Evolutionary conservation across 495 filamentous ascomycete species (phyloP).

Genomic region (Penicillium paxilli): DNA sequence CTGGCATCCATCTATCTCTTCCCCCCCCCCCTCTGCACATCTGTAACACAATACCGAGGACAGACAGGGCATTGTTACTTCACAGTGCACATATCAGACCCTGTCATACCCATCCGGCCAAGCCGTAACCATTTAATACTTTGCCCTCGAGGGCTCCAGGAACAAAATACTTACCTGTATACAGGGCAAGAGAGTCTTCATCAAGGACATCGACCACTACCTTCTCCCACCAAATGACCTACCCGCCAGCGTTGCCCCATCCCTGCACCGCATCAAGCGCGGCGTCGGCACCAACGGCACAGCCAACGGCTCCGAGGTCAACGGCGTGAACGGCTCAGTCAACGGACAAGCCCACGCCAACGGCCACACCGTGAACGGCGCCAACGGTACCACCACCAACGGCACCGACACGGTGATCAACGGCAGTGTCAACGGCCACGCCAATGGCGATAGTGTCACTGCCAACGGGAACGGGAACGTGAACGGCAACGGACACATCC

Average conservation of each 20-base stretch:
- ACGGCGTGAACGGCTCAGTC: slow-evolving; percentile 25
- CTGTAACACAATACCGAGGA: too few relatives aligned
- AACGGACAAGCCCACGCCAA: slow-evolving; percentile 28
- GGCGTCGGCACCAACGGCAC: slow-evolving; percentile 55
- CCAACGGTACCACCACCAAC: slow-evolving; percentile 16
- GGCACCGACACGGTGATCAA: slow-evolving; percentile 16
- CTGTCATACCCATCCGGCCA: too few relatives aligned
- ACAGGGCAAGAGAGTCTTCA: slow-evolving; percentile 78
- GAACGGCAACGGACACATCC: slow-evolving; percentile 13
- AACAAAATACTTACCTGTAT: slow-evolving; percentile 38
- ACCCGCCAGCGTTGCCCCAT: slow-evolving; percentile 70
- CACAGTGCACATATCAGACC: too few relatives aligned
- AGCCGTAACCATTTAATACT: too few relatives aligned
- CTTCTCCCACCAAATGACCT: slow-evolving; percentile 73
- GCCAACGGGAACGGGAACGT: slow-evolving; percentile 28
- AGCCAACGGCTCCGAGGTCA: slow-evolving; percentile 21
- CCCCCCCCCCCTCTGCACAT: too few relatives aligned
- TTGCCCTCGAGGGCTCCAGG: too few relatives aligned
- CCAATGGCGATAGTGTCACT: slow-evolving; percentile 7
- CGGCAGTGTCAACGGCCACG: slow-evolving; percentile 16
- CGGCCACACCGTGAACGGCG: slow-evolving; percentile 27
- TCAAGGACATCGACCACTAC: slow-evolving; percentile 97
- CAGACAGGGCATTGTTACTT: too few relatives aligned
- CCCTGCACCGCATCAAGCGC: slow-evolving; percentile 61
- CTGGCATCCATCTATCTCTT: too few relatives aligned